A percentile compares a stretch with the other conserved stretches of the same genome.
Evolutionary conservation across 2,329 filamentous ascomycete genomes (phyloP).

Genomic region (Talaromyces atroroseus): DNA sequence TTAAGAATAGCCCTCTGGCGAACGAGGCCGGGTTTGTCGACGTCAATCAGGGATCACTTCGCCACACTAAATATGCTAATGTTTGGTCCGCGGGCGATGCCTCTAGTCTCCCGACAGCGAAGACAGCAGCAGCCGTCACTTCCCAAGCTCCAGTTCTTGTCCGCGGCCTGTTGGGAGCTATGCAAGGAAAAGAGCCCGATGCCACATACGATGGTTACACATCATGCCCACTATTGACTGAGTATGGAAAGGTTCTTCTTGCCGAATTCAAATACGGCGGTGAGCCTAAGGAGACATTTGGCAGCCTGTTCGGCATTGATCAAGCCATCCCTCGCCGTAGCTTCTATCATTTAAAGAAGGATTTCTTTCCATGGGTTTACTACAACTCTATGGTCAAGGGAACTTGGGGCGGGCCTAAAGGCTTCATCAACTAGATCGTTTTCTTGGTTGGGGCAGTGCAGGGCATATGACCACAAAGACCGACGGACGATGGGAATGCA

Average conservation of each 20-base stretch:
- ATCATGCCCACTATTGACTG: constrained; percentile 50
- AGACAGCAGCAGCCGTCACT: constrained; percentile 52
- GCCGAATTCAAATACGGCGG: constrained; percentile 63
- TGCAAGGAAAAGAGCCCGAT: constrained; percentile 44
- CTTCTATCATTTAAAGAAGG: constrained; percentile 61
- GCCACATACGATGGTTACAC: constrained; percentile 52
- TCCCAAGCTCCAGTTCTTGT: constrained; percentile 49
- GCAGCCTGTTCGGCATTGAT: constrained; percentile 50
- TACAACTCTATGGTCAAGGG: constrained; percentile 56
- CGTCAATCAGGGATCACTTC: constrained; percentile 50
- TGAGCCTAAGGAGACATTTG: constrained; percentile 59
- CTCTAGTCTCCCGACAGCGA: constrained; percentile 54
- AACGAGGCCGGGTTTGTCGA: constrained; percentile 55
- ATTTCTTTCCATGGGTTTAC: constrained; percentile 65
- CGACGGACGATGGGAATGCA: no score
- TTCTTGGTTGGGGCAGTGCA: no score
- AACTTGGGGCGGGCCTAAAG: constrained; percentile 57
- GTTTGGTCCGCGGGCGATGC: constrained; percentile 58
- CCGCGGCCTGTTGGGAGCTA: constrained; percentile 40
- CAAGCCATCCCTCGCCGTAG: constrained; percentile 51
- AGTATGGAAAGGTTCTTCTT: constrained; percentile 59
- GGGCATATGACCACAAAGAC: no score
- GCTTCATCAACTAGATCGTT: constrained; percentile 28
- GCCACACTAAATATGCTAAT: constrained; percentile 51
- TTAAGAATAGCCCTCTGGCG: constrained; percentile 50